Percentiles rank a stretch among this genome's conserved stretches.
These are phyloP conservation scores for Fusarium marasasianum DNA, from an alignment of 2,329 filamentous ascomycete genomes.

Conservation along the genomic window DNA sequence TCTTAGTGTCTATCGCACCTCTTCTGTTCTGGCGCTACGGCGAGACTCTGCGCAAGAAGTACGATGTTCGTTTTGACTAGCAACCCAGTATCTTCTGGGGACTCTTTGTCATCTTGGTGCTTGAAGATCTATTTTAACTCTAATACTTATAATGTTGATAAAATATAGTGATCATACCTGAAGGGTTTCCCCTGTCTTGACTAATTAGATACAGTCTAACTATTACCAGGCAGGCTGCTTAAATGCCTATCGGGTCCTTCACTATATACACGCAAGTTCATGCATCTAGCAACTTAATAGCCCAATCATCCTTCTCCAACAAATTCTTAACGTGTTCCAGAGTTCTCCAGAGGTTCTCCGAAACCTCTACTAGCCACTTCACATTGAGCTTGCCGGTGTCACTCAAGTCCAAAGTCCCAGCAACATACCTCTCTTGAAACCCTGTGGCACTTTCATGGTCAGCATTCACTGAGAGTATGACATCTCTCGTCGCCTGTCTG, in stretches of 20 bases:
- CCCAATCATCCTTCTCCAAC: conserved; percentile 2
- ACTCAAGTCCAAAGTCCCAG: neutral
- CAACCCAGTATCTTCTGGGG: no score
- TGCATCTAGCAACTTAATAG: neutral
- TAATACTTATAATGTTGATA: no score
- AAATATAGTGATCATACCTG: no score
- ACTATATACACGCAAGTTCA: no score
- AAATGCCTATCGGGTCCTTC: no score
- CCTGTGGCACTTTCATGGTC: neutral
- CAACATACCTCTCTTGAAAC: neutral
- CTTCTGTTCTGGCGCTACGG: conserved; percentile 13
- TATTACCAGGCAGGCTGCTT: no score
- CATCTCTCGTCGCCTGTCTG: neutral
- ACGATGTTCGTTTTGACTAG: conserved; percentile 2
- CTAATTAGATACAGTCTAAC: no score
- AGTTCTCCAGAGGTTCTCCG: neutral
- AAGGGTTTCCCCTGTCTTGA: no score
- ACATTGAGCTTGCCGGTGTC: conserved; percentile 9
- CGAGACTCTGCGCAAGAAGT: neutral
- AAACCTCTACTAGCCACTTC: neutral
- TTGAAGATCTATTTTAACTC: no score
- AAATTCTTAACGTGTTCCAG: neutral
- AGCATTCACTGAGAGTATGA: neutral
- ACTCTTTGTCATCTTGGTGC: no score
- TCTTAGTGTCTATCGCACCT: neutral